Percentiles rank a stretch among this genome's conserved stretches.
Evolutionary conservation across 495 filamentous ascomycete species (phyloP).

Genomic region (Penicillium herquei): DNA sequence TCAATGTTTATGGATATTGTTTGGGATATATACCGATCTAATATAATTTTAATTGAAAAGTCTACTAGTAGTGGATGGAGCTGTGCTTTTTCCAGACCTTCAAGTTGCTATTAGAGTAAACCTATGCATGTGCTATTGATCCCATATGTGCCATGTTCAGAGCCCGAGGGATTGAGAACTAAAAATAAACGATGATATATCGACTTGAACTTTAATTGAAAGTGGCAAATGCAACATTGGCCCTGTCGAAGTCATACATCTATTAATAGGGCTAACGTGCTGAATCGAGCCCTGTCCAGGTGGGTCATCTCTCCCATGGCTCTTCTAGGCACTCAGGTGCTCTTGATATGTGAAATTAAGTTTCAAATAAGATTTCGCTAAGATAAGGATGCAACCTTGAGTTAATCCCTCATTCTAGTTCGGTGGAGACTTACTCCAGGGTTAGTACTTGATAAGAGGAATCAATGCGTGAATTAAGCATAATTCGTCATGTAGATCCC

Average conservation of each 20-base stretch:
- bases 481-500: not conserved
- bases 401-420: not conserved
- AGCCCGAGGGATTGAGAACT: too few relatives aligned
- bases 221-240: constrained; percentile 17
- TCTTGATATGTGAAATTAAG: not conserved
- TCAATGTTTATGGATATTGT: constrained; percentile 8
- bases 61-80: not conserved
- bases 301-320: too few relatives aligned
- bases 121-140: too few relatives aligned
- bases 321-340: not conserved
- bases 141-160: too few relatives aligned
- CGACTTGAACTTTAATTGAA: constrained; percentile 8
- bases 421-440: not conserved
- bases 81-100: not conserved
- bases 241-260: constrained; percentile 2
- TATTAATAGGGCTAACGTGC: constrained; percentile 9
- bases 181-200: constrained; percentile 1
- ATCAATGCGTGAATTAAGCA: not conserved
- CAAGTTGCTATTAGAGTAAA: not conserved
- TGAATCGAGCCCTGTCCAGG: constrained; percentile 1
- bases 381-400: constrained; percentile 12
- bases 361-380: constrained; percentile 5
- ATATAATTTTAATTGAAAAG: constrained; percentile 16
- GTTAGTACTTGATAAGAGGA: not conserved
- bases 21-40: constrained; percentile 13